phyloP scores from a whole-genome alignment of 345 rosid genomes.

The Eutrema japonicum region DNA sequence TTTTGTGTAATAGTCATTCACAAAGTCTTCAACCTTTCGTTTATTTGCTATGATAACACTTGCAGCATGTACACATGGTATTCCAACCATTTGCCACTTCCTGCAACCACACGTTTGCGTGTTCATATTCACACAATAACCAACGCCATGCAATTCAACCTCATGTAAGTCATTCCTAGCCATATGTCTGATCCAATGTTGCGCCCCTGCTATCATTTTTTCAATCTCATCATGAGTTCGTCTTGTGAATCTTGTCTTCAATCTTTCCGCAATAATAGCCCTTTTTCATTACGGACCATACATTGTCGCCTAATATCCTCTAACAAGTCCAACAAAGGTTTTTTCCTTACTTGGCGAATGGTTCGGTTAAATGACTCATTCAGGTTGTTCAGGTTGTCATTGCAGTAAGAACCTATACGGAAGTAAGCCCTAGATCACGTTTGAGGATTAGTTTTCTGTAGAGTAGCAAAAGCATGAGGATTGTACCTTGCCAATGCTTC shows the following conservation, averaged over 20 bases:
- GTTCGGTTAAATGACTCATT: too few relatives aligned
- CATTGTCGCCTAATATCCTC: too few relatives aligned
- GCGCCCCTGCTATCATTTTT: background rate
- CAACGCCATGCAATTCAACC: background rate
- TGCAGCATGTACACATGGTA: background rate
- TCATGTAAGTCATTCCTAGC: background rate
- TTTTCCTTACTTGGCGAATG: too few relatives aligned
- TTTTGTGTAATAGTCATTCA: background rate
- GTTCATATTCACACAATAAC: background rate
- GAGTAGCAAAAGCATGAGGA: too few relatives aligned
- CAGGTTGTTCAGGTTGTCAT: too few relatives aligned
- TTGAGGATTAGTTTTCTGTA: too few relatives aligned
- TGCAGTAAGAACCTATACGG: too few relatives aligned
- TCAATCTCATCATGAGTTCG: background rate
- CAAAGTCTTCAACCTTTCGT: background rate
- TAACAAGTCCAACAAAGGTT: too few relatives aligned
- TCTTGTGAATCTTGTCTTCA: background rate
- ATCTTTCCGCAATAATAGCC: background rate
- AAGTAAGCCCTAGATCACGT: too few relatives aligned
- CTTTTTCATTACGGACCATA: too few relatives aligned
- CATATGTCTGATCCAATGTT: too few relatives aligned
- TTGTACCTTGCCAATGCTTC: too few relatives aligned
- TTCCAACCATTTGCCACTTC: background rate
- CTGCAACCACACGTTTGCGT: background rate
- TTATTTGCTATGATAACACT: background rate